These are phyloP conservation scores for Xylariaceae sp. DNA, from an alignment of 2,329 filamentous ascomycete genomes.

Conservation along the genomic window DNA sequence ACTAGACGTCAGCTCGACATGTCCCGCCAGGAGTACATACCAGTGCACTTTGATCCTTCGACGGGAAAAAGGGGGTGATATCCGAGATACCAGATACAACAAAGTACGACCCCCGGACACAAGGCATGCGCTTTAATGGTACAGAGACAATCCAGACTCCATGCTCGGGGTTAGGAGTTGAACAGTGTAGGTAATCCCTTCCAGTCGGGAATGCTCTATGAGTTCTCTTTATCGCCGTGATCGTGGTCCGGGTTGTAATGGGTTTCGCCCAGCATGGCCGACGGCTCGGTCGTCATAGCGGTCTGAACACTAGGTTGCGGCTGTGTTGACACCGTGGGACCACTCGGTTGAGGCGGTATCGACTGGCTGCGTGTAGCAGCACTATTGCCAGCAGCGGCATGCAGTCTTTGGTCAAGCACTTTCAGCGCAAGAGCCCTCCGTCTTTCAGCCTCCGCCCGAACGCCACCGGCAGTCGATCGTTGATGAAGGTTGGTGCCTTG, in stretches of 20 bases:
- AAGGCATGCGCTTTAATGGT: constrained; percentile 25
- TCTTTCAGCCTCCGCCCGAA: constrained; percentile 86
- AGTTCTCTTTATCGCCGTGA: constrained; percentile 32
- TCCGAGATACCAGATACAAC: constrained; percentile 16
- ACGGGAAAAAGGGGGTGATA: neutral
- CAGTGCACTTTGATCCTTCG: constrained; percentile 9
- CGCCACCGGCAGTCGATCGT: constrained; percentile 57
- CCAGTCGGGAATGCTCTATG: constrained; percentile 13
- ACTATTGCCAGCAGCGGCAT: constrained; percentile 69
- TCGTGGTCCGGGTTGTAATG: constrained; percentile 64
- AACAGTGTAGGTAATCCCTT: constrained; percentile 5
- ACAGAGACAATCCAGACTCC: constrained; percentile 22
- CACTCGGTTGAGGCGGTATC: constrained; percentile 42
- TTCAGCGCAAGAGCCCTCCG: constrained; percentile 83
- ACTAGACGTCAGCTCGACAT: constrained; percentile 2
- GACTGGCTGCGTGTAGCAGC: constrained; percentile 38
- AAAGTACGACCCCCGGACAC: constrained; percentile 24
- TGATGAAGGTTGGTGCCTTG: constrained; percentile 59
- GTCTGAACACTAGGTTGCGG: constrained; percentile 52
- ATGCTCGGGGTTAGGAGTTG: constrained; percentile 8
- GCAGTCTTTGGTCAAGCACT: constrained; percentile 84
- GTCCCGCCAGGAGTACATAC: constrained; percentile 6
- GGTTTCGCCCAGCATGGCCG: constrained; percentile 61
- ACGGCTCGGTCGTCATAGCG: constrained; percentile 51
- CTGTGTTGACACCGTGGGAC: constrained; percentile 53